Evolutionary conservation across 495 filamentous ascomycete species (phyloP), one percentile per base, ranked within the genome.

Genomic region (Xeromyces bisporus): DNA sequence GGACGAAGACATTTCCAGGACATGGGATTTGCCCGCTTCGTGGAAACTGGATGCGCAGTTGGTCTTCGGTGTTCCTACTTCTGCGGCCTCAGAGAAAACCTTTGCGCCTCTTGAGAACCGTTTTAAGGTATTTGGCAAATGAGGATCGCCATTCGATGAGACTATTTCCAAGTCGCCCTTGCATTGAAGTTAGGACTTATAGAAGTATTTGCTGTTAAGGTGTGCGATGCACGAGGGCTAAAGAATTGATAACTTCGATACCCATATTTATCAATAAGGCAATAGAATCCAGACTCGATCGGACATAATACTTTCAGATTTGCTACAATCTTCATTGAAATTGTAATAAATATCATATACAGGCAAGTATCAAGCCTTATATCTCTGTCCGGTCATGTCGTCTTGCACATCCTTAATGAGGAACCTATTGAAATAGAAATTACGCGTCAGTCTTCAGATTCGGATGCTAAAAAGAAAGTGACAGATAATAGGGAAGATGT

Each of bases 381-480:
- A 42, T 39, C 65, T 51, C 32, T 64, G 50, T 16, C 50, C 56
- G 9, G 71, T 67, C 34, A 80, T 66, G 38, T 86, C 79, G 37
- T 87, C 75, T 45, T 79, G 72, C 8, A 76, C 66, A 46, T 89
- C 81, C 42, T 69, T 80, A 35, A 84, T 59, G 28, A 89, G 60
- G 53, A 83, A 89, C 40, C 81, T 89, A 39, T 36, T 29, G 28
- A 29, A 14, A 30, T 30, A 11, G 39, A 21, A 21, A 9, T 21
- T 4, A 21, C 20, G 20, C n/a, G 21, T 32, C 28, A 32, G 38
- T 35, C 6, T 29, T 39, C 46, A 41, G 46, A 43, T 46, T 29
- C 43, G 23, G 23, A 12, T 14, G 38, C 32, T 5, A 23, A 18
- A 26, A 7, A 10, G 16, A 32, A n/a, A 29, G 11, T 28, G 18